Conservation (phyloP, 441 rosid genomes). For the Pelargonium australe region DNA sequence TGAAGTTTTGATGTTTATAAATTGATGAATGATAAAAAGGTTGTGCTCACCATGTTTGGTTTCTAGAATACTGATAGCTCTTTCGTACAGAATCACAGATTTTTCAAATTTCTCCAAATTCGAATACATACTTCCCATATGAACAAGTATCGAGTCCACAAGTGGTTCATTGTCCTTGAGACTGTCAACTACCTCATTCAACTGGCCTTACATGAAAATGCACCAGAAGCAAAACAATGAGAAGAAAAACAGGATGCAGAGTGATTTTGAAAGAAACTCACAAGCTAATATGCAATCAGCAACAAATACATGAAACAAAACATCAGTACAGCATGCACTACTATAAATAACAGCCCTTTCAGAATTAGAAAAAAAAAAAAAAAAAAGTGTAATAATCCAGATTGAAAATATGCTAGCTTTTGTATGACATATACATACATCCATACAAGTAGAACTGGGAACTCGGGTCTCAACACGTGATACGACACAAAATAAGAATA, state of each 20-base stretch:
- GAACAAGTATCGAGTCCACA: conserved; percentile 64
- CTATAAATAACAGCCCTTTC: too few species aligned
- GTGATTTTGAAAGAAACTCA: too few species aligned
- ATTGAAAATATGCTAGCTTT: too few species aligned
- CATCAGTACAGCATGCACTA: too few species aligned
- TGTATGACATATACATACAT: too few species aligned
- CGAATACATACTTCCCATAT: conserved; percentile 80
- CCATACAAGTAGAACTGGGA: too few species aligned
- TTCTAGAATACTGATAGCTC: conserved; percentile 50
- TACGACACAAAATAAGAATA: too few species aligned
- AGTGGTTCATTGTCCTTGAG: conserved; percentile 48
- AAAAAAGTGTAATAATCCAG: too few species aligned
- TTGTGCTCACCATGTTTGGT: conserved; percentile 45
- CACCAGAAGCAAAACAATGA: conserved; percentile 15
- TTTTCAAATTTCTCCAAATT: conserved; percentile 52
- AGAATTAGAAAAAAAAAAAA: too few species aligned
- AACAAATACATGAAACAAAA: too few species aligned
- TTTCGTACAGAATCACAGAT: conserved; percentile 44
- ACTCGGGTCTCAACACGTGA: too few species aligned
- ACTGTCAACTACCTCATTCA: conserved; percentile 45
- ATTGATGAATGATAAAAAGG: neutral
- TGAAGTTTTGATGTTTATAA: neutral
- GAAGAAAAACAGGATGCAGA: conserved; percentile 1
- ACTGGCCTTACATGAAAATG: conserved; percentile 37
- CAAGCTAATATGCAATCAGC: too few species aligned